A percentile compares a stretch with the other conserved stretches of the same genome.
Conservation (phyloP, 176 grass and related monocot genomes). For the Triticum monococcum region DNA sequence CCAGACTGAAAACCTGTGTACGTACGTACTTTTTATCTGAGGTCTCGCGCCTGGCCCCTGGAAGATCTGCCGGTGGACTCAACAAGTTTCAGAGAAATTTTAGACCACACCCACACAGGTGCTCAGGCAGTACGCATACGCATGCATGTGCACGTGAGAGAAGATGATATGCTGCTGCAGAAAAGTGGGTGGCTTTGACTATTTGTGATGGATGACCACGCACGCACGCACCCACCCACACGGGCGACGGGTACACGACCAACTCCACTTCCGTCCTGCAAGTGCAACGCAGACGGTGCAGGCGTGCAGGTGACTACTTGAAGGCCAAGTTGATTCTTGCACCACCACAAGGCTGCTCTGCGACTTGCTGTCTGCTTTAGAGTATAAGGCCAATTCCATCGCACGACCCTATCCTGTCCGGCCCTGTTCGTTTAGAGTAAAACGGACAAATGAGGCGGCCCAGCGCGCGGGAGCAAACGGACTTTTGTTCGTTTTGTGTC, state of each 20-base stretch:
- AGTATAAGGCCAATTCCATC: no score
- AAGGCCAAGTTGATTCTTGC: conserved; percentile 8
- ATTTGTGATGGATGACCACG: not conserved
- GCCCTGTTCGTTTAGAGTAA: no score
- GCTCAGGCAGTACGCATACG: not conserved
- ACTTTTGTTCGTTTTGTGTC: no score
- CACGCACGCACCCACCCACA: not conserved
- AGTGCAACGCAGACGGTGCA: not conserved
- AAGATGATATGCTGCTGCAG: not conserved
- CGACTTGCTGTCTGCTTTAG: not conserved
- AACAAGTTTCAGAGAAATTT: not conserved
- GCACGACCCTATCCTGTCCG: no score
- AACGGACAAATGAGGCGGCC: no score
- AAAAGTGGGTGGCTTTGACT: not conserved
- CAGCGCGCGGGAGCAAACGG: no score
- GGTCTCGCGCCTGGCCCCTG: not conserved
- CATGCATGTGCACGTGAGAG: not conserved
- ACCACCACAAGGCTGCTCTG: not conserved
- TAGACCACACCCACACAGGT: not conserved
- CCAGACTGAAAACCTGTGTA: not conserved
- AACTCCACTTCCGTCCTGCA: not conserved
- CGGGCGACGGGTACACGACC: not conserved
- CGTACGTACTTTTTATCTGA: not conserved
- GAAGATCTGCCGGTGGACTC: conserved; percentile 31
- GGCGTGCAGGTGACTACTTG: conserved; percentile 1